Evolutionary conservation across 208 protist species (phyloP).

Genomic region (Leishmania mexicana): DNA sequence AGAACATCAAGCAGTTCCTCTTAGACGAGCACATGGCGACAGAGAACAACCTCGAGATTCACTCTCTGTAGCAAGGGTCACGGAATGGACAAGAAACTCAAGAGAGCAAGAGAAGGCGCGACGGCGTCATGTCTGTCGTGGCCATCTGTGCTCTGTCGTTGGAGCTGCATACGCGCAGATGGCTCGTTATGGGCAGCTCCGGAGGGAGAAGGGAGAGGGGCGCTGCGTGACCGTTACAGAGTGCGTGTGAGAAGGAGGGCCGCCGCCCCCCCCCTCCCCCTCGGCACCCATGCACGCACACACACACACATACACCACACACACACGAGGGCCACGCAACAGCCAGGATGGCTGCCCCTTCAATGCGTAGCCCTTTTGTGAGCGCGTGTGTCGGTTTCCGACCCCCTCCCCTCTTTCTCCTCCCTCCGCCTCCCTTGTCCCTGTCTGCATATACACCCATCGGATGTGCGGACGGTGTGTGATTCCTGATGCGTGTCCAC

Average conservation of each 20-base stretch:
- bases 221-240: background rate
- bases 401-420: background rate
- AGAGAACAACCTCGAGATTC: conserved; percentile 93
- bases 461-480: background rate
- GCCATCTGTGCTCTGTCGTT: background rate
- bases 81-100: background rate
- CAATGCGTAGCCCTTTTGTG: too few relatives aligned
- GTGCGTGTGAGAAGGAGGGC: background rate
- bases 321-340: background rate
- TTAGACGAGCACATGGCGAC: conserved; percentile 91
- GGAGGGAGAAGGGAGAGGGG: background rate
- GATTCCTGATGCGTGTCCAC: background rate
- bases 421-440: background rate
- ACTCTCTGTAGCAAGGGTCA: conserved; percentile 86
- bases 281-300: background rate
- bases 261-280: too few relatives aligned
- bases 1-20: conserved; percentile 93
- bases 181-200: background rate
- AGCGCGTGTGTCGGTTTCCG: background rate
- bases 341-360: background rate
- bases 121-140: background rate
- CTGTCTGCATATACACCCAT: background rate
- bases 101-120: background rate
- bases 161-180: background rate
- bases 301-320: background rate